Evolutionary conservation across 2,329 filamentous ascomycete species (phyloP), one percentile per base, ranked within the genome.

Genomic region (Grosmannia clavigera): DNA sequence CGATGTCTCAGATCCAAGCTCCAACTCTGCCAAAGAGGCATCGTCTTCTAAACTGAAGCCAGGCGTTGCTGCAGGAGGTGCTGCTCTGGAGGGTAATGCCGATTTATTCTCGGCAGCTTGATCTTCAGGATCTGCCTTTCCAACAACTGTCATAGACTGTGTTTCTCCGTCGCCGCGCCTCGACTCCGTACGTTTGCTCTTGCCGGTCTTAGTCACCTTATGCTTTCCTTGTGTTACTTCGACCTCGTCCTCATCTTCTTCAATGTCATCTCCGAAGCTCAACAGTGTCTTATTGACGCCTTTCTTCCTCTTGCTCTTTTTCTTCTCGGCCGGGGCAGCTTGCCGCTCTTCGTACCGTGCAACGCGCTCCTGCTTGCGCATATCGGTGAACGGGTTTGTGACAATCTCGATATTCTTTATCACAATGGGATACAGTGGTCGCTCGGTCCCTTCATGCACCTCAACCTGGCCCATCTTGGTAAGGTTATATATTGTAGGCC

Each of bases 401-500:
- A 94, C 71, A 25, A 95, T 83, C 71, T 94, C 88, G 33, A 88
- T 76, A 25, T 79, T 76, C 4, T 83, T 84, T 61, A 99, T 85
- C 71, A 85, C 91, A 43, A 90, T 83, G 0, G 92, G 87, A 71
- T 96, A 99, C 56, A 95, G 73, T 2, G 92, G 92, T 63, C 90
- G 81, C 64, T 97, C 92, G 7, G 82, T 85, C 19, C 85, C 86
- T 59, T 90, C 86, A 31, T 86, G 82, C 22, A 95, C 76, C 69
- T 97, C 94, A 0, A 83, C 83, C 70, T 97, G 92, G 25, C 88
- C 91, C 79, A 97, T 96, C 73, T 92, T 95, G 69, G 92, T 85
- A 68, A 99, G 72, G 71, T 96, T 97, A 75, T 95, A 99, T 60
- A 99, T 94, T 19, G 92, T 96, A 65, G 97, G 90, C 33, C 92